phyloP scores from a whole-genome alignment of 1,139 yeast genomes.

The Entelexis sorbosivorans region DNA sequence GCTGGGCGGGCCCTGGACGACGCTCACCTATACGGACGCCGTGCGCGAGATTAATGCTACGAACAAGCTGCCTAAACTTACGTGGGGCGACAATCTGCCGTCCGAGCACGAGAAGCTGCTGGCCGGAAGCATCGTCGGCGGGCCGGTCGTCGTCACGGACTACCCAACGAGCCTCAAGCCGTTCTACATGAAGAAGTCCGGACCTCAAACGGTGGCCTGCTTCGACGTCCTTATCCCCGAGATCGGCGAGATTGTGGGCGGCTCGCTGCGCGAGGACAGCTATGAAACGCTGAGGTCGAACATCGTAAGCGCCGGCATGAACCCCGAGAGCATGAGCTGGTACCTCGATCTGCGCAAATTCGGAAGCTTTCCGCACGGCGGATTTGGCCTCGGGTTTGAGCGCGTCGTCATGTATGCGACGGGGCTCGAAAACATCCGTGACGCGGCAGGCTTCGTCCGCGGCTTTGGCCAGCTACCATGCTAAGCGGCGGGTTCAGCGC shows the following conservation, averaged over 20 bases:
- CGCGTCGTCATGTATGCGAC: conserved; percentile 62
- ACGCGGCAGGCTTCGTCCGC: conserved; percentile 58
- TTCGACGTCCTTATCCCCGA: conserved; percentile 82
- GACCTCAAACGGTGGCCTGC: conserved; percentile 53
- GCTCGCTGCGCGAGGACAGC: conserved; percentile 77
- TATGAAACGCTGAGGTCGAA: conserved; percentile 39
- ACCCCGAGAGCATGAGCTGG: conserved; percentile 57
- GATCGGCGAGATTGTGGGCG: conserved; percentile 94
- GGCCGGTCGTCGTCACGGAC: conserved; percentile 83
- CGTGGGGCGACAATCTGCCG: conserved; percentile 64
- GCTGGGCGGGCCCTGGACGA: conserved; percentile 46
- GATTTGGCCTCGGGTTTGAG: conserved; percentile 93
- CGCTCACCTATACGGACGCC: conserved; percentile 68
- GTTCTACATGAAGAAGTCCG: conserved; percentile 64
- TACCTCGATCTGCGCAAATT: conserved; percentile 59
- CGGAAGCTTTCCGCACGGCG: conserved; percentile 90
- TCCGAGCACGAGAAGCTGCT: conserved; percentile 90
- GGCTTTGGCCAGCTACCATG: conserved; percentile 32
- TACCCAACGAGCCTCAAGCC: conserved; percentile 76
- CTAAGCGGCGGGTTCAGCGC: conserved; percentile 25
- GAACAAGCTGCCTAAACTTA: conserved; percentile 31
- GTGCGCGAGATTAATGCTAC: conserved; percentile 40
- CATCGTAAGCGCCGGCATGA: conserved; percentile 38
- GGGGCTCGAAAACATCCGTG: conserved; percentile 68
- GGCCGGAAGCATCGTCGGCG: conserved; percentile 53